Base-by-base conservation (phyloP, 108 stramenopile species). In the Cyclotella distinguenda region DNA sequence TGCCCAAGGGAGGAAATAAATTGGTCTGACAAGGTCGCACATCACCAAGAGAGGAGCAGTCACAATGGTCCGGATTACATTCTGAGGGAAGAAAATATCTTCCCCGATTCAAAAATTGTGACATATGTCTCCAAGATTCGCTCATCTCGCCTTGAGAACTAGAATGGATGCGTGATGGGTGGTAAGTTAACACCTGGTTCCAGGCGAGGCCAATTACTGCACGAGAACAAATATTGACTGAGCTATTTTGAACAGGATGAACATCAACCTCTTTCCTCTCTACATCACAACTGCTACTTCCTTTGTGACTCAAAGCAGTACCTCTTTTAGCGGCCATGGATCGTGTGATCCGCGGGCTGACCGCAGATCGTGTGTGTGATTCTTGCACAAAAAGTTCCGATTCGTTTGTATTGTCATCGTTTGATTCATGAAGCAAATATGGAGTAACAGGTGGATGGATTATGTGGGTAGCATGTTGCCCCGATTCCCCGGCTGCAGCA, bases 121-220 rank as follows among this genome's bases (percentile, higher is more conserved):
- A 71, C 25, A 46, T 62, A 38, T 74, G 82, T 71, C 74, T 73
- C 85, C 88, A 86, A 26, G 74, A 67, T 19, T 81, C 62, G 39
- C 30, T 63, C 34, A 27, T 43, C 56, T 76, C 74, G 40, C 52
- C 46, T 52, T 76, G 60, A 21, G 28, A 51, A 46, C 21, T 28
- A 16, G 56, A 44, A 23, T 47, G 33, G 36, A 18, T 11, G 57
- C 64, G 51, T 15, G 77, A 67, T 3, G 51, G 32, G 46, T 66
- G 70, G 36, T 61, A 35, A 8, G 77, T 49, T 0, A 51, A 39
- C 1, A 53, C 16, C 30, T 58, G 56, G 42, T 66, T 73, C 77
- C 77, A 78, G 10, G 77, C 22, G 58, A 78, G 33, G 8, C 71
- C 71, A 23, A 76, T 25, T 9, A 76, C 49, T 34, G 73, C 54